Percentiles rank a stretch among this genome's conserved stretches.
These are phyloP conservation scores for Corynespora cassiicola DNA, from an alignment of 2,329 filamentous ascomycete genomes.

Conservation along the genomic window DNA sequence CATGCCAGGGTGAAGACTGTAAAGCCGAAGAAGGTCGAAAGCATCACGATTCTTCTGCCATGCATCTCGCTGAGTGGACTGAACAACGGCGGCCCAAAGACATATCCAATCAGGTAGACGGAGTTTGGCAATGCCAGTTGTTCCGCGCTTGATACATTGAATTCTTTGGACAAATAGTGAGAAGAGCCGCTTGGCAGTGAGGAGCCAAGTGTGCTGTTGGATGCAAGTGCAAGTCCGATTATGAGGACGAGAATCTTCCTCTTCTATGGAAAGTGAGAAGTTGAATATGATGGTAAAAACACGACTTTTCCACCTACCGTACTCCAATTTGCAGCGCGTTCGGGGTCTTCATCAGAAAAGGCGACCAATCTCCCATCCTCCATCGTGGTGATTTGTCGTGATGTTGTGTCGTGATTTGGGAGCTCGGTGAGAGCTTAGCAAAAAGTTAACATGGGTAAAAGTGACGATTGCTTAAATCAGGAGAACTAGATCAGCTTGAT, in stretches of 20 bases:
- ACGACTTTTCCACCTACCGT: slow-evolving; percentile 10
- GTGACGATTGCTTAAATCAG: slow-evolving; percentile 6
- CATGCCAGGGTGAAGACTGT: slow-evolving; percentile 49
- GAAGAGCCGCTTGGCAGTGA: slow-evolving; percentile 68
- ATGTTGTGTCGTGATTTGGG: slow-evolving; percentile 9
- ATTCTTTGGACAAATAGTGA: slow-evolving; percentile 62
- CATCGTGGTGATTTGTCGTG: slow-evolving; percentile 9
- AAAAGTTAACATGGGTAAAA: slow-evolving; percentile 8
- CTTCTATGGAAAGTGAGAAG: slow-evolving; percentile 9
- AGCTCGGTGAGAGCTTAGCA: slow-evolving; percentile 8
- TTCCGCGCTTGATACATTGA: slow-evolving; percentile 54
- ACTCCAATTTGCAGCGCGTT: slow-evolving; percentile 14
- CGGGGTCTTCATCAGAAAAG: slow-evolving; percentile 10
- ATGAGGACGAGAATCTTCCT: slow-evolving; percentile 10
- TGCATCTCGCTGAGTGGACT: slow-evolving; percentile 49
- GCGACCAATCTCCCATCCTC: slow-evolving; percentile 11
- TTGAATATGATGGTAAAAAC: slow-evolving; percentile 8
- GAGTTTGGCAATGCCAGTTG: slow-evolving; percentile 51
- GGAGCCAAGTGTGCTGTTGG: slow-evolving; percentile 18
- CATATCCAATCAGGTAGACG: slow-evolving; percentile 51
- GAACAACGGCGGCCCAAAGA: slow-evolving; percentile 46
- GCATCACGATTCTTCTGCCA: slow-evolving; percentile 49
- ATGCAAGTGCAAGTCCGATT: slow-evolving; percentile 15
- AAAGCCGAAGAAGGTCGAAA: slow-evolving; percentile 53
- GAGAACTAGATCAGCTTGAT: slow-evolving; percentile 5